Evolutionary conservation across 768 basidiomycete genomes (phyloP).

Genomic region (Lactifluus pinguis): DNA sequence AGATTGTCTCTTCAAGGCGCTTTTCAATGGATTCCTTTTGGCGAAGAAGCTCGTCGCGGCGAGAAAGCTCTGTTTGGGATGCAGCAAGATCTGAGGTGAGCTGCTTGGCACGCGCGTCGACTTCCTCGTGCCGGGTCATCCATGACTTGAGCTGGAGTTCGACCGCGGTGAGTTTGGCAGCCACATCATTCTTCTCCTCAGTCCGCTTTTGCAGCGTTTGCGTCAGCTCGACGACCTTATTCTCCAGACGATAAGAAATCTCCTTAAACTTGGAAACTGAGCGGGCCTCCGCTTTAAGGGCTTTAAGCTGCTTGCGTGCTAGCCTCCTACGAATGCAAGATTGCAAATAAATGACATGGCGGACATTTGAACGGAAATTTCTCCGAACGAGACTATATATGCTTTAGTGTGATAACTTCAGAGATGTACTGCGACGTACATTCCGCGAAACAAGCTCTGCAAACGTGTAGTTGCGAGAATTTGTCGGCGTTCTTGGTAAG

Average conservation of each 20-base stretch:
- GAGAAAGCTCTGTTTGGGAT: constrained; percentile 61
- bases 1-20: constrained; percentile 66
- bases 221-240: constrained; percentile 98
- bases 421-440: constrained; percentile 45
- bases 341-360: constrained; percentile 75
- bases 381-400: constrained; percentile 44
- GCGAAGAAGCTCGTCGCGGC: constrained; percentile 63
- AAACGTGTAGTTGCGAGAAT: constrained; percentile 57
- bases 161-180: constrained; percentile 61
- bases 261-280: constrained; percentile 98
- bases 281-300: constrained; percentile 82
- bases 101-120: constrained; percentile 62
- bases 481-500: constrained; percentile 47
- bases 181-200: constrained; percentile 82
- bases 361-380: constrained; percentile 48
- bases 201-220: constrained; percentile 87
- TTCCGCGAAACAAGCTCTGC: constrained; percentile 80
- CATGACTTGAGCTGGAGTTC: constrained; percentile 84
- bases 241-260: constrained; percentile 94
- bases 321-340: constrained; percentile 85
- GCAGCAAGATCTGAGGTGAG: constrained; percentile 60
- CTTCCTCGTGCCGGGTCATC: constrained; percentile 82
- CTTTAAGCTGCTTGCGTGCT: constrained; percentile 78
- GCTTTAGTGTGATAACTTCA: not conserved
- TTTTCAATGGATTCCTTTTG: constrained; percentile 75